Evolutionary conservation across 2,329 filamentous ascomycete species (phyloP), one percentile per base, ranked within the genome.

Genomic region (Raffaelea ambrosiae): DNA sequence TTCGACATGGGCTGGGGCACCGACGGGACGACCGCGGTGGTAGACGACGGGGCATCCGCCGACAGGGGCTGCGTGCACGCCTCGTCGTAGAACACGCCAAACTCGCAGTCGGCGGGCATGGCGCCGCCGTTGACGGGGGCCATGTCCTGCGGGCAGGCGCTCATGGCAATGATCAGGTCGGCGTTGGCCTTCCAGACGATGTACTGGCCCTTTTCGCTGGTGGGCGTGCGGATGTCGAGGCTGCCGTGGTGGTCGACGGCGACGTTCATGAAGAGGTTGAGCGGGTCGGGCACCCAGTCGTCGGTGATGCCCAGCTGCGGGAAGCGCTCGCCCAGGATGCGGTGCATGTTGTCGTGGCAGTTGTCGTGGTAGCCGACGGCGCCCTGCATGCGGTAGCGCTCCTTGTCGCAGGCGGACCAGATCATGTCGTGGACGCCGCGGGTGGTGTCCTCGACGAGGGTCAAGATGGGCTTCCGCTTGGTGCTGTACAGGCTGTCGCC

Each of bases 231-330:
- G 46, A 67, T 64, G 31, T 58, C 56, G 3, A 69, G 49, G 3
- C 51, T 54, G 1, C 63, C 63, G 42, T 57, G 56, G 47, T 62
- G 58, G 40, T 64, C 57, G 23, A 67, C 60, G 18, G 62, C 57
- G 3, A 69, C 60, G 50, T 70, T 70, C 67, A 70, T 70, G 53
- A 68, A 70, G 18, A 69, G 52, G 50, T 70, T 69, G 31, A 70
- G 57, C 16, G 67, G 67, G 46, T 67, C 65, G 2, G 67, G 66
- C 3, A 64, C 58, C 58, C 61, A 62, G 35, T 62, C 60, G 22
- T 57, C 58, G 14, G 58, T 51, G 16, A 60, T 57, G 18, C 48
- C 43, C 40, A 61, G 53, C 14, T 51, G 47, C 11, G 59, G 58
- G 20, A 57, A 59, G 11, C 54, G 54, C 22, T 58, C 51, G 40